Evolutionary conservation across 164 flowering plant genomes (phyloP).

Genomic region (Brasenia schreberi): DNA sequence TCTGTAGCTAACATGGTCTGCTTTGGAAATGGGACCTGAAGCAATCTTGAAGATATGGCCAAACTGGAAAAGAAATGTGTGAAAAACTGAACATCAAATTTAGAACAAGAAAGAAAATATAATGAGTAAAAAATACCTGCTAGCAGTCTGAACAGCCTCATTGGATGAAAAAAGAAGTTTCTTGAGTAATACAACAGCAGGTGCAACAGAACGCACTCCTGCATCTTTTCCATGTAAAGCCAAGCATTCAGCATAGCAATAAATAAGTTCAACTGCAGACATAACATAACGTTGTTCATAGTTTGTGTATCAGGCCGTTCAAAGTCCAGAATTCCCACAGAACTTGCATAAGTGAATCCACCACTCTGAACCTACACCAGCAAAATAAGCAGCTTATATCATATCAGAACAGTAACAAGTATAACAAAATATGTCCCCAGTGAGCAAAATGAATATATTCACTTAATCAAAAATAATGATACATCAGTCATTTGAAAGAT

Average conservation of each 20-base stretch:
- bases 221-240: slow-evolving; percentile 62
- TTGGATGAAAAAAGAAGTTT: slow-evolving; percentile 73
- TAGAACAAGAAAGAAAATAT: neutral
- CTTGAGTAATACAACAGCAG: slow-evolving; percentile 76
- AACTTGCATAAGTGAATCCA: slow-evolving; percentile 91
- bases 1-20: slow-evolving; percentile 85
- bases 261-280: slow-evolving; percentile 88
- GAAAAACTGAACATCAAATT: slow-evolving; percentile 4
- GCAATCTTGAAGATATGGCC: slow-evolving; percentile 99
- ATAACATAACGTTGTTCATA: slow-evolving; percentile 82
- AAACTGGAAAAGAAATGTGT: slow-evolving; percentile 39
- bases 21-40: slow-evolving; percentile 99
- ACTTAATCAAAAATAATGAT: too few relatives aligned
- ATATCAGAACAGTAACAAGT: too few relatives aligned
- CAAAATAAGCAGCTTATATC: neutral
- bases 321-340: slow-evolving; percentile 87
- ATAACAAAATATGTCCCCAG: too few relatives aligned
- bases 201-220: slow-evolving; percentile 50
- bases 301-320: slow-evolving; percentile 95
- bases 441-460: too few relatives aligned
- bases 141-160: slow-evolving; percentile 88
- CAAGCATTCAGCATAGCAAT: slow-evolving; percentile 94
- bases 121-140: slow-evolving; percentile 49
- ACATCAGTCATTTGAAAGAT: too few relatives aligned
- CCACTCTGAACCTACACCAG: slow-evolving; percentile 64